A percentile compares a stretch with the other conserved stretches of the same genome.
phyloP scores from a whole-genome alignment of 306 rosid genomes.

The Cucumis cinereus region DNA sequence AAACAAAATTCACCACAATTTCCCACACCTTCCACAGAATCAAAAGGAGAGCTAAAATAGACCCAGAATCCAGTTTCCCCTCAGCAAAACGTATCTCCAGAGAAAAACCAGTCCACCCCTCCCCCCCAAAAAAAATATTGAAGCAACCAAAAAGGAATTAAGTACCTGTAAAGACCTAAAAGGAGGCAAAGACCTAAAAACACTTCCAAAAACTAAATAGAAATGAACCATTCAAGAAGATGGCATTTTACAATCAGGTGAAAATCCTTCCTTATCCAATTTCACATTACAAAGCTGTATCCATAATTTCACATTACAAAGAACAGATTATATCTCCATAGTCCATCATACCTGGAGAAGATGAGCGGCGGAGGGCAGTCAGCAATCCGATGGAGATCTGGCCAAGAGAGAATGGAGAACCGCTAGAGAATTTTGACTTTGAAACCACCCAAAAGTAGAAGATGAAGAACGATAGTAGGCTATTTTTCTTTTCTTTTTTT shows the following conservation, averaged over 20 bases:
- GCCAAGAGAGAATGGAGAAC: not conserved
- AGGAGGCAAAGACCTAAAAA: not conserved
- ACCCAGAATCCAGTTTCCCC: not conserved
- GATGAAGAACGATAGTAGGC: not conserved
- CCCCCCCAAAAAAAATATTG: not conserved
- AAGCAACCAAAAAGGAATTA: not conserved
- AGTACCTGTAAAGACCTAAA: not conserved
- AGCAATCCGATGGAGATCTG: not conserved
- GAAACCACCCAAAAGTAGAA: not conserved
- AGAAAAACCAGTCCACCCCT: not conserved
- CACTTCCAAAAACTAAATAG: no score
- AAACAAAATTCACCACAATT: not conserved
- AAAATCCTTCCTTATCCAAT: no score
- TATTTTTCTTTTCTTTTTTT: not conserved
- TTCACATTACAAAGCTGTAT: no score
- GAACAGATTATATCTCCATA: no score
- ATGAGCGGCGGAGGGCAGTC: not conserved
- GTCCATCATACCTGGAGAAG: no score
- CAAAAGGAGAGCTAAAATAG: not conserved
- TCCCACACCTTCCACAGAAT: not conserved
- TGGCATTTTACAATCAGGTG: no score
- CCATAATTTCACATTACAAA: no score
- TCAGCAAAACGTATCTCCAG: not conserved
- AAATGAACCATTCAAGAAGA: no score
- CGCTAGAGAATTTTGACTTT: not conserved